A percentile compares a stretch with the other conserved stretches of the same genome.
phyloP scores from a whole-genome alignment of 257 asterid species.

The Solanum tarapatanum region DNA sequence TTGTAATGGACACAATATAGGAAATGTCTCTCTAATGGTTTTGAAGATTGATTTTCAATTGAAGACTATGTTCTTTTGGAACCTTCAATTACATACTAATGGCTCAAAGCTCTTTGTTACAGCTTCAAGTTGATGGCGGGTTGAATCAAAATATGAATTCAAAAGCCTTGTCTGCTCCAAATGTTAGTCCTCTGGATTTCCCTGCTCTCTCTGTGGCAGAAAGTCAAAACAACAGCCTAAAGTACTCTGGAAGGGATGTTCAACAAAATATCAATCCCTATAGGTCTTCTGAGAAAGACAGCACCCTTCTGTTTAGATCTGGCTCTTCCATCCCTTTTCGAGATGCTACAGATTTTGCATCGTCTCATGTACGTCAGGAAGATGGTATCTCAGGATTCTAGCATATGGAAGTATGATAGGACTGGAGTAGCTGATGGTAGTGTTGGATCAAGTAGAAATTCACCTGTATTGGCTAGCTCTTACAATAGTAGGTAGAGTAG shows the following conservation, averaged over 20 bases:
- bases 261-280: conserved; percentile 37
- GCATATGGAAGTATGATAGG: conserved; percentile 64
- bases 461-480: neutral
- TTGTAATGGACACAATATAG: neutral
- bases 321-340: conserved; percentile 52
- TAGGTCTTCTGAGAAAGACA: conserved; percentile 36
- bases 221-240: conserved; percentile 35
- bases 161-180: conserved; percentile 58
- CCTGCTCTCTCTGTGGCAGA: conserved; percentile 79
- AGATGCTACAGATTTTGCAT: conserved; percentile 64
- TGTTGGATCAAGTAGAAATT: conserved; percentile 75
- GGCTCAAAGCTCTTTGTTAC: conserved; percentile 2
- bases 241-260: conserved; percentile 34
- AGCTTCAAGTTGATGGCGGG: conserved; percentile 72
- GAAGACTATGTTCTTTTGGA: neutral
- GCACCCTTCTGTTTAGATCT: conserved; percentile 29
- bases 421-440: conserved; percentile 42
- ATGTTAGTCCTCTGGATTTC: conserved; percentile 61
- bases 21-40: neutral
- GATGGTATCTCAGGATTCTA: conserved; percentile 67
- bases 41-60: neutral
- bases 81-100: neutral
- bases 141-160: conserved; percentile 45
- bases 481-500: conserved; percentile 45
- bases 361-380: conserved; percentile 45